Conservation (phyloP, 2,329 filamentous ascomycete species). For the Microcyclosporella mali region DNA sequence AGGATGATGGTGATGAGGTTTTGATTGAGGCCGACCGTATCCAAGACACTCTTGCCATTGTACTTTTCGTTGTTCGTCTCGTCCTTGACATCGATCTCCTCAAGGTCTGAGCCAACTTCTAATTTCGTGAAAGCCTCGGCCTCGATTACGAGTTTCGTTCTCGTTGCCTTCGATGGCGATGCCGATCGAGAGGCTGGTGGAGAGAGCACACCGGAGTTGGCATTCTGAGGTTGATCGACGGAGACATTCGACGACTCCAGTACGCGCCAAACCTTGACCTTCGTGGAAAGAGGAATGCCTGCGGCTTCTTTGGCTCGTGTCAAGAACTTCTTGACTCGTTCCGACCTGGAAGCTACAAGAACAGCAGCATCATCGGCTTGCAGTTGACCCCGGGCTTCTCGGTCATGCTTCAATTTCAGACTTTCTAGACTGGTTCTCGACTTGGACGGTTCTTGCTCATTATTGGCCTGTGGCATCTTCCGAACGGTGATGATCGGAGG, state of each 20-base stretch:
- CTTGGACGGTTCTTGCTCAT: conserved; percentile 36
- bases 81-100: conserved; percentile 60
- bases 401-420: conserved; percentile 15
- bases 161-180: conserved; percentile 40
- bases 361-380: conserved; percentile 52
- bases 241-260: conserved; percentile 37
- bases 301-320: conserved; percentile 63
- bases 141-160: conserved; percentile 53
- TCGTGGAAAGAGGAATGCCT: conserved; percentile 62
- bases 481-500: conserved; percentile 81
- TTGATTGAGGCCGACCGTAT: conserved; percentile 60
- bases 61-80: conserved; percentile 67
- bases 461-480: conserved; percentile 56
- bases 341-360: conserved; percentile 65
- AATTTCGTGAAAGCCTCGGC: conserved; percentile 58
- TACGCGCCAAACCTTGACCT: conserved; percentile 71
- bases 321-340: conserved; percentile 68
- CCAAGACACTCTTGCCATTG: conserved; percentile 65
- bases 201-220: conserved; percentile 36
- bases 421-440: conserved; percentile 2
- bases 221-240: conserved; percentile 20
- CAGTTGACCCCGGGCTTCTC: conserved; percentile 18
- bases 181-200: conserved; percentile 37
- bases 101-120: conserved; percentile 57
- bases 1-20: conserved; percentile 70